These are phyloP conservation scores for Globisporangium spiculum DNA, from an alignment of 352 stramenopile species.

Conservation along the genomic window DNA sequence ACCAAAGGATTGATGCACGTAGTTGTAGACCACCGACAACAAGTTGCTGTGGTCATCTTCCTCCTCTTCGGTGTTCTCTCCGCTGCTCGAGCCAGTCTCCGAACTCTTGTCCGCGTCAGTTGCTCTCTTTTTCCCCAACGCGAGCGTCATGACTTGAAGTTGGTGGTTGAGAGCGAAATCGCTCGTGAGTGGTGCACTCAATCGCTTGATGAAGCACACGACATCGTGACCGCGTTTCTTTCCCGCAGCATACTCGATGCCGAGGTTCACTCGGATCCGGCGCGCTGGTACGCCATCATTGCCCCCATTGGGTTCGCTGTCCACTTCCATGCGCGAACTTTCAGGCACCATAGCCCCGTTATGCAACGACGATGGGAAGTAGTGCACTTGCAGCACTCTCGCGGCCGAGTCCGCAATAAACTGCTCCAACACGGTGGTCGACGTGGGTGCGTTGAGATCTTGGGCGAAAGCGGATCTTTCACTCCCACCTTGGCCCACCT, in stretches of 20 bases:
- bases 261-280: conserved; percentile 68
- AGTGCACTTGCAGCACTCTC: conserved; percentile 77
- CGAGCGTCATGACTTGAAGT: conserved; percentile 86
- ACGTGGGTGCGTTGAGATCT: conserved; percentile 33
- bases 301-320: conserved; percentile 25
- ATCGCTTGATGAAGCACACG: conserved; percentile 88
- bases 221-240: conserved; percentile 71
- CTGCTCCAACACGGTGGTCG: conserved; percentile 56
- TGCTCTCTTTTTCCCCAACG: conserved; percentile 47
- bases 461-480: conserved; percentile 29
- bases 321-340: conserved; percentile 13
- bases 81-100: conserved; percentile 33
- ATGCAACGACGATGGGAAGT: conserved; percentile 25
- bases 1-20: conserved; percentile 86
- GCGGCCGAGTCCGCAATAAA: conserved; percentile 60
- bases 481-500: not conserved
- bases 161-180: conserved; percentile 78
- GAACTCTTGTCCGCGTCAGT: conserved; percentile 24
- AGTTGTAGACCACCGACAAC: conserved; percentile 86
- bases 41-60: conserved; percentile 65
- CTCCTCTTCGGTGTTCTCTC: conserved; percentile 60
- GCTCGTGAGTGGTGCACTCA: conserved; percentile 57
- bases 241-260: conserved; percentile 64
- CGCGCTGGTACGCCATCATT: conserved; percentile 20
- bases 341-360: not conserved